Evolutionary conservation across 2,329 filamentous ascomycete species (phyloP), one percentile per base, ranked within the genome.

Genomic region (Ceratocystis diversiconidia): DNA sequence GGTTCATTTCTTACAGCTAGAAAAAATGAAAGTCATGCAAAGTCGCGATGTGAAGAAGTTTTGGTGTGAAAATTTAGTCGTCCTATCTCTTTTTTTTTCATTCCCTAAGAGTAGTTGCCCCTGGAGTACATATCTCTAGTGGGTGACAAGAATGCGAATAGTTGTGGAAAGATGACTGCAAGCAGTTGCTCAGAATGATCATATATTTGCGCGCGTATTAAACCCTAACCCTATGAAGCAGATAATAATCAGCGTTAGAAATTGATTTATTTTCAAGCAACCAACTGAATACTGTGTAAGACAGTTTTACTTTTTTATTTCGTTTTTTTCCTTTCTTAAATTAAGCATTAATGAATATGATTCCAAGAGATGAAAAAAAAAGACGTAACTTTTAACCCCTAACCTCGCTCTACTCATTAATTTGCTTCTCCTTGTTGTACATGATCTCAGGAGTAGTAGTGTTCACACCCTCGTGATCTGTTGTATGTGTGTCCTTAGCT

Each of bases 401-500:
- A 17, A 30, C 1, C 4, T 30, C 8, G 2, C 4, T n/a, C 1
- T 62, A 2, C 12, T 19, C n/a, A 50, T 5, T 3, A 12, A 2
- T 6, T 15, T 62, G 3, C 25, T 50, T 48, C 41, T 48, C 10
- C 17, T 48, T 46, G 5, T 6, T 12, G 43, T 30, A 7, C 60
- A 62, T 46, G 8, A 50, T 1, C 52, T 32, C 52, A 5, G 12
- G 12, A 12, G 52, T 41, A 12, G 3, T 41, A 41, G 10, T 28
- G 19, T 57, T 32, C 5, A 36, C 25, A 17, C 5, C 36, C 19
- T 32, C 5, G 5, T 62, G 43, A 50, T 25, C 22, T 15, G 43
- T 28, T 8, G 43, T 30, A 17, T 15, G 50, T 5, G 57, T 22
- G 22, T 70, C 72, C 66, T 74, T 73, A 22, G 74, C 76, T 69